Base-by-base conservation (phyloP, 768 basidiomycete genomes). In the Phanerochaete sordida region DNA sequence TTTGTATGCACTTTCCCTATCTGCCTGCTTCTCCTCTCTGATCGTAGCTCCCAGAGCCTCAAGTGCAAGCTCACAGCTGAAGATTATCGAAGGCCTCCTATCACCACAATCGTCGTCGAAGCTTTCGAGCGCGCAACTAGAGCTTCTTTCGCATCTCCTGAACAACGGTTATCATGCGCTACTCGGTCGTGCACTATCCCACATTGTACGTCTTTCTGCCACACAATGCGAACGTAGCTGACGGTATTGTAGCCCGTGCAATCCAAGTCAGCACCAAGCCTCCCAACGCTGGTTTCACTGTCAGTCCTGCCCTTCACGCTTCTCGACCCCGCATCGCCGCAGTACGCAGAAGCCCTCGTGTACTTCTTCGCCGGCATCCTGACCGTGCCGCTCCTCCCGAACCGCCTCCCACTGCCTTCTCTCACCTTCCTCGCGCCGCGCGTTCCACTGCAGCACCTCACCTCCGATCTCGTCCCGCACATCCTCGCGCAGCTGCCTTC, bases 381-480 rank as follows among this genome's bases (percentile, higher is more conserved):
- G 59, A 81, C 87, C 1, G 77, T 95, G 46, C 89, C 91, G 0
- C 74, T 93, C 0, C 79, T 98, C 0, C 93, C 92, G 0, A 88
- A 91, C 71, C 88, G 85, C 8, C 76, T 90, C 48, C 88, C 84
- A 35, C 76, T 86, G 23, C 70, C 74, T 0, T 79, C 84, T 23
- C 80, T 96, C 35, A 84, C 85, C 3, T 73, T 79, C 24, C 76
- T 98, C 43, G 85, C 88, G 16, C 76, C 84, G 16, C 76, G 79
- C 11, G 76, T 95, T 13, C 91, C 93, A 1, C 76, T 86, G 21
- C 69, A 74, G 13, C 72, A 74, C 12, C 57, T 81, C 24, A 65
- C 73, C 58, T 61, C 71, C 21, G 59, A 80, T 55, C 71, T 67
- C 54, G 46, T 15, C 27, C 56, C 57, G 51, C 62, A 13, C 49